Conservation (phyloP, 352 stramenopile species). For the Aphanomyces stellatus region DNA sequence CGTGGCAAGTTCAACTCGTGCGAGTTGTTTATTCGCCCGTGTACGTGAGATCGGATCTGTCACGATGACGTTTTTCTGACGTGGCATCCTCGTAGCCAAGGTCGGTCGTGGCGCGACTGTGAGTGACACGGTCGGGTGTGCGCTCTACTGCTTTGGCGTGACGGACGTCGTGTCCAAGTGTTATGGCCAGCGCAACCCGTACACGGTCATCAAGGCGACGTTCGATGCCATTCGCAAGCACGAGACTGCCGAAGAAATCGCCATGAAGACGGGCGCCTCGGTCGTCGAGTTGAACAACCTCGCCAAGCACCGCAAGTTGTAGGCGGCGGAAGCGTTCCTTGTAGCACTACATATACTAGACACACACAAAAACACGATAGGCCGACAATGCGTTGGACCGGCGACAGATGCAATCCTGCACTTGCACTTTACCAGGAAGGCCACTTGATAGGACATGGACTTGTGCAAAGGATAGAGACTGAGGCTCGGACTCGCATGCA, state of each 20-base stretch:
- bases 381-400: no score
- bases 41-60: constrained; percentile 9
- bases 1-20: constrained; percentile 94
- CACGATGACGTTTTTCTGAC: not conserved
- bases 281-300: constrained; percentile 75
- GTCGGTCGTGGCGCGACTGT: constrained; percentile 43
- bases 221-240: constrained; percentile 93
- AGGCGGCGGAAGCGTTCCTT: no score
- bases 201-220: constrained; percentile 91
- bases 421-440: no score
- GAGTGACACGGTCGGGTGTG: constrained; percentile 71
- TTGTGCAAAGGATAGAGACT: no score
- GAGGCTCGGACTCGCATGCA: no score
- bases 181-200: constrained; percentile 91
- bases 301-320: constrained; percentile 60
- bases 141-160: constrained; percentile 89
- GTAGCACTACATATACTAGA: constrained; percentile 14
- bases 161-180: constrained; percentile 88
- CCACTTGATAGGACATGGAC: no score
- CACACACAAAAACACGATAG: not conserved
- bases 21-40: constrained; percentile 81
- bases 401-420: no score
- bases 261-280: constrained; percentile 86
- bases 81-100: not conserved
- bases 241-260: constrained; percentile 90